A percentile compares a stretch with the other conserved stretches of the same genome.
Conservation (phyloP, 257 asterid species). For the Datura wrightii region DNA sequence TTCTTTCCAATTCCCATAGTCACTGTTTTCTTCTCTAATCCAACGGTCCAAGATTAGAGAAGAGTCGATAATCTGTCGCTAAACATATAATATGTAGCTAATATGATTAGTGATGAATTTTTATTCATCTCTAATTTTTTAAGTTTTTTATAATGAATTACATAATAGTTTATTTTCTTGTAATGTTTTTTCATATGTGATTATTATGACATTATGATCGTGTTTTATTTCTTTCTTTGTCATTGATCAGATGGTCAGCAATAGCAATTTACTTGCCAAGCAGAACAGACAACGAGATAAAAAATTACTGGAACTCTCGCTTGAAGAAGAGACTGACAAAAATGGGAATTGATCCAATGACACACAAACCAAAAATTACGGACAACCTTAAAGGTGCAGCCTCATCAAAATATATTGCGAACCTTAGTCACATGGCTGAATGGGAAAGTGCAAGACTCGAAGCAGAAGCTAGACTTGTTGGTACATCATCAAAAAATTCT, state of each 20-base stretch:
- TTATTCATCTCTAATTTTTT: no score
- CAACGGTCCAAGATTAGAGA: no score
- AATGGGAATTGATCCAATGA: constrained; percentile 45
- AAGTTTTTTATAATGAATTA: no score
- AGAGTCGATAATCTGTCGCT: no score
- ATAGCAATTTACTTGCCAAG: constrained; percentile 38
- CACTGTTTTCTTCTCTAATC: no score
- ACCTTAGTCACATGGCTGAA: constrained; percentile 49
- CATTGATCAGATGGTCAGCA: constrained; percentile 41
- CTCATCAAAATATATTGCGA: constrained; percentile 38
- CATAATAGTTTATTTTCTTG: neutral
- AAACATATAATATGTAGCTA: no score
- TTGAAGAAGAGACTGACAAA: constrained; percentile 40
- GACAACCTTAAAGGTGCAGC: neutral
- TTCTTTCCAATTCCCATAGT: constrained; percentile 4
- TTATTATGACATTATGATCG: neutral
- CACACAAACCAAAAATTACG: constrained; percentile 38
- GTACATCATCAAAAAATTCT: no score
- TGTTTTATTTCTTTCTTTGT: neutral
- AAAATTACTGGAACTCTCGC: constrained; percentile 45
- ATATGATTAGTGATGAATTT: no score
- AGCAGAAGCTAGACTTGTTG: constrained; percentile 45
- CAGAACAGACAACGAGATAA: constrained; percentile 47
- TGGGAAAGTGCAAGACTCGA: constrained; percentile 51
- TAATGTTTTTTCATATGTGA: neutral